Conservation (phyloP, 305 asterid genomes). For the Fraxinus sp. region DNA sequence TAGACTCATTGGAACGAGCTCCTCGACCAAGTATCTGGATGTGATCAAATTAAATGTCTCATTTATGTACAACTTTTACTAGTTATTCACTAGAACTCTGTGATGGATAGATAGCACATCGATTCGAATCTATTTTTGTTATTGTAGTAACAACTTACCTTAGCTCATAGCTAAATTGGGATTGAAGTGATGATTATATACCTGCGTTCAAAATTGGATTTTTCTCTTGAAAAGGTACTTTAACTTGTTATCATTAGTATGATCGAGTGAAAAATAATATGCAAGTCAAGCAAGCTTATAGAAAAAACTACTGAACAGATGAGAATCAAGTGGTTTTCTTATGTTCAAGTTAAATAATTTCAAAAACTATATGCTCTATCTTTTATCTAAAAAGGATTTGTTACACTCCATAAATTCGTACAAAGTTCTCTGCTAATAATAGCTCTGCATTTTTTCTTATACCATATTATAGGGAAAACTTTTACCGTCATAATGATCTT, state of each 20-base stretch:
- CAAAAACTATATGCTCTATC: not conserved
- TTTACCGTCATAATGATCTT: too few species aligned
- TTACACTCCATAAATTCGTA: not conserved
- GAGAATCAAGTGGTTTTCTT: not conserved
- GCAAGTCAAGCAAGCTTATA: not conserved
- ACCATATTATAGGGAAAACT: too few species aligned
- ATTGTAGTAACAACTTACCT: not conserved
- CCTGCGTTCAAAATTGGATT: not conserved
- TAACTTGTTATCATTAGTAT: not conserved
- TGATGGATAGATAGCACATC: not conserved
- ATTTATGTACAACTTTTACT: not conserved
- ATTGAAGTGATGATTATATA: not conserved
- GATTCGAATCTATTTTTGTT: too few species aligned
- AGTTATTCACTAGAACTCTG: not conserved
- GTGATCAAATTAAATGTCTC: not conserved
- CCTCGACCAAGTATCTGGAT: not conserved
- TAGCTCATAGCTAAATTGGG: not conserved
- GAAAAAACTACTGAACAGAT: not conserved
- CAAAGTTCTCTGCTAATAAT: not conserved
- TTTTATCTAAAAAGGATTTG: not conserved
- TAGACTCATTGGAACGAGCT: conserved; percentile 13
- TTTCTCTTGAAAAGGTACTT: not conserved
- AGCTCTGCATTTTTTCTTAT: too few species aligned
- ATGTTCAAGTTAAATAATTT: not conserved
- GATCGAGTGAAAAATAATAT: not conserved